These are phyloP conservation scores for Citrullus colocynthis DNA, from an alignment of 306 rosid species.

Conservation along the genomic window DNA sequence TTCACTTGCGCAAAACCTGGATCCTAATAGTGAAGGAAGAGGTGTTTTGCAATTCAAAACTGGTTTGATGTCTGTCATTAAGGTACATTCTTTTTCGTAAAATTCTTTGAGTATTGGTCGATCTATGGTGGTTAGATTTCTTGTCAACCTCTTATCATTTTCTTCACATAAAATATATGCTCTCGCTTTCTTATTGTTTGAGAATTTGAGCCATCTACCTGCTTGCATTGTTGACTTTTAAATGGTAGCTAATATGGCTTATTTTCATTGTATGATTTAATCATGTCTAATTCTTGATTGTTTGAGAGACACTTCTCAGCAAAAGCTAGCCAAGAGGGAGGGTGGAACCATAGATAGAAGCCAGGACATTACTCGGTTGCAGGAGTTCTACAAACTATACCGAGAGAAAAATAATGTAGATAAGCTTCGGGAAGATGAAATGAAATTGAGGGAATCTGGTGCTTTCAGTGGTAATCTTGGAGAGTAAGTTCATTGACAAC, in stretches of 20 bases:
- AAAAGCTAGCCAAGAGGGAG: slow-evolving; percentile 82
- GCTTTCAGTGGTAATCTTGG: slow-evolving; percentile 74
- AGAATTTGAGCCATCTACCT: neutral
- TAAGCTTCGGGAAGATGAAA: slow-evolving; percentile 69
- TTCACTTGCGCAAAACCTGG: slow-evolving; percentile 74
- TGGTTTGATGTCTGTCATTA: slow-evolving; percentile 91
- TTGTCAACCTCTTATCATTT: neutral
- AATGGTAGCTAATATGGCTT: neutral
- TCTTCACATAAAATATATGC: neutral
- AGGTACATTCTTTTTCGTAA: slow-evolving; percentile 30
- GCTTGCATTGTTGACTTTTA: neutral
- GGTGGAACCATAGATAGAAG: slow-evolving; percentile 76
- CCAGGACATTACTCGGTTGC: slow-evolving; percentile 62
- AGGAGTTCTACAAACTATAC: slow-evolving; percentile 70
- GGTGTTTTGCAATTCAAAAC: slow-evolving; percentile 97
- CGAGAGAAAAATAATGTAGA: slow-evolving; percentile 71
- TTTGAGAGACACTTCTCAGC: slow-evolving; percentile 39
- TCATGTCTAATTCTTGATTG: slow-evolving; percentile 10
- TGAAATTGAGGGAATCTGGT: slow-evolving; percentile 71
- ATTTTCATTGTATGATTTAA: slow-evolving; percentile 2
- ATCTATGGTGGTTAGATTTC: neutral
- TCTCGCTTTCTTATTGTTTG: neutral
- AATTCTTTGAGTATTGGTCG: neutral
- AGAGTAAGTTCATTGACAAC: slow-evolving; percentile 49
- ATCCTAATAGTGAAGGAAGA: slow-evolving; percentile 94